Evolutionary conservation across 1,284 basidiomycete species (phyloP), one percentile per base, ranked within the genome.

Genomic region (Papiliotrema nemorosa): DNA sequence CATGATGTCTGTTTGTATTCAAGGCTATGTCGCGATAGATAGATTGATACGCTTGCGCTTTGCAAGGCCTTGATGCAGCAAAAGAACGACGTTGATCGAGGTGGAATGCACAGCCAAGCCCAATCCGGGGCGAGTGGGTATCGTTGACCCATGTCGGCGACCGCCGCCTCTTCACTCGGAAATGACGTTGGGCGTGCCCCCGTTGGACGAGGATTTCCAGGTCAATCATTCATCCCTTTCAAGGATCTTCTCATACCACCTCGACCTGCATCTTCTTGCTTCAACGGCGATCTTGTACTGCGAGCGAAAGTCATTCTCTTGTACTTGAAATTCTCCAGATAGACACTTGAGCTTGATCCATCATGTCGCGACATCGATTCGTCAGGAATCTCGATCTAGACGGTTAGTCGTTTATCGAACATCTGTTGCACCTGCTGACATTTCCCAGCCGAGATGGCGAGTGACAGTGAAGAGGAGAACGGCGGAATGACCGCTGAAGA

Each of bases 321-420:
- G n/a, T n/a, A n/a, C n/a, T n/a, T n/a, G n/a, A n/a, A n/a, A n/a
- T n/a, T n/a, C n/a, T n/a, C n/a, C 9, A 31, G 29, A 31, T 14
- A 31, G 29, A 31, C 29, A n/a, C 39, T 22, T 24, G 5, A 20
- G 5, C 39, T 22, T 31, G 10, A 37, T 9, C 7, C 31, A 20
- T 26, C 42, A 75, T 75, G 88, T 92, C 90, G 10, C 79, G 90
- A 70, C 94, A 98, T 76, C 84, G 94, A 69, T 83, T 86, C 72
- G 82, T 97, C 58, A 82, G 90, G 58, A 93, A 96, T 72, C 78
- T 98, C 41, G 84, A 97, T 68, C 78, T 97, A 29, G 79, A 87
- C 59, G 91, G 93, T 88, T 58, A 68, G 72, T 59, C 29, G 9
- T 14, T 31, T 31, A 31, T 14, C 29, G n/a, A 3, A 50, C 35